Conservation (phyloP, 164 flowering plant species). For the Aristolochia contorta region DNA sequence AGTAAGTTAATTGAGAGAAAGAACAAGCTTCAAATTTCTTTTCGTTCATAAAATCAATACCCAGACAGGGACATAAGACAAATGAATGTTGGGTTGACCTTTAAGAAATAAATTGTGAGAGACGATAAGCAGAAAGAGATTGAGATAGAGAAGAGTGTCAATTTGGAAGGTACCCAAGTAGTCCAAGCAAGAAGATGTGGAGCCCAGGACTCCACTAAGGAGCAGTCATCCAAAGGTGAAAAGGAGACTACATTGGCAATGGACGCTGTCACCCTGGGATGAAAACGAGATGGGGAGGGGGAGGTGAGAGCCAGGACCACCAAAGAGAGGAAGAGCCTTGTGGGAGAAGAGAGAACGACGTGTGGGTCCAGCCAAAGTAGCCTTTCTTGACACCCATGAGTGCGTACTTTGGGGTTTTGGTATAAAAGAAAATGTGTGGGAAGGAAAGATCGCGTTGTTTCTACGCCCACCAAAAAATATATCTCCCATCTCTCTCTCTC, state of each 20-base stretch:
- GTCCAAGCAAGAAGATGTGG: conserved; percentile 21
- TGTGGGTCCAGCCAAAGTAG: conserved; percentile 29
- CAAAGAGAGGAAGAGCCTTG: conserved; percentile 18
- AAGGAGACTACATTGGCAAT: conserved; percentile 10
- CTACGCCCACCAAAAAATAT: conserved; percentile 39
- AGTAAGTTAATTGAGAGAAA: conserved; percentile 5
- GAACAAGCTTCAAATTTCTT: conserved; percentile 1
- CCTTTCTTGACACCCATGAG: conserved; percentile 37
- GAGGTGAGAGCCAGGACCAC: conserved; percentile 10
- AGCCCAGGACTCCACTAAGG: conserved; percentile 26
- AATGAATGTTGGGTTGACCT: conserved; percentile 35
- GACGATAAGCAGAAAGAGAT: neutral
- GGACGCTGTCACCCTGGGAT: neutral
- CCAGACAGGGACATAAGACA: conserved; percentile 26
- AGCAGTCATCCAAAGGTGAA: conserved; percentile 14
- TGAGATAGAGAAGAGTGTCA: neutral
- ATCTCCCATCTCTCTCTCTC: too few relatives aligned
- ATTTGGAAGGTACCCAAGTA: conserved; percentile 16
- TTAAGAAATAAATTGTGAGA: conserved; percentile 1
- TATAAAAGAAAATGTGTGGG: conserved; percentile 37
- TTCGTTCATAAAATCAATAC: neutral
- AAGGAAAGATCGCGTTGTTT: conserved; percentile 58
- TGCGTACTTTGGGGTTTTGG: conserved; percentile 47
- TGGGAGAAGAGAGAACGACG: conserved; percentile 11
- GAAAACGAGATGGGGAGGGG: neutral